A percentile compares a stretch with the other conserved stretches of the same genome.
phyloP scores from a whole-genome alignment of 2,329 filamentous ascomycete genomes.

The Purpureocillium takamizusanense region DNA sequence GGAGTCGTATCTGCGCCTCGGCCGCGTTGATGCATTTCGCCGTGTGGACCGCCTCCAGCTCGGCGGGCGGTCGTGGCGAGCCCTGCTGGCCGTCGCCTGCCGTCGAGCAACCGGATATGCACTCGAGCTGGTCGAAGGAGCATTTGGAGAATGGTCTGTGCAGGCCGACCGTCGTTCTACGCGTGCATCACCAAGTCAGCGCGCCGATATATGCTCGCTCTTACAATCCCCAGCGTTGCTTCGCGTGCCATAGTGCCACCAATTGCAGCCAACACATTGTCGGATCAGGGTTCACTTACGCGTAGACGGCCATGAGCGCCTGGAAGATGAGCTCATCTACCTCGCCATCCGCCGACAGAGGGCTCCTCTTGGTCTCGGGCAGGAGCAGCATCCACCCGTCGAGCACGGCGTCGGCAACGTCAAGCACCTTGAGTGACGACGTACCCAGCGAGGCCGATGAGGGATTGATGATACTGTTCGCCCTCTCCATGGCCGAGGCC shows the following conservation, averaged over 20 bases:
- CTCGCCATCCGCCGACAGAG: conserved; percentile 19
- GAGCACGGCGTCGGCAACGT: conserved; percentile 23
- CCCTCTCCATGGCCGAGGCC: conserved; percentile 34
- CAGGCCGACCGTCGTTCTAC: conserved; percentile 20
- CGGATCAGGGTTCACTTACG: conserved; percentile 28
- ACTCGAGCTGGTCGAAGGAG: conserved; percentile 26
- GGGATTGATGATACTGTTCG: conserved; percentile 14
- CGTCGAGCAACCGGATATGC: conserved; percentile 18
- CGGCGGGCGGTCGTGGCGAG: no score
- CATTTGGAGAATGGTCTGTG: conserved; percentile 30
- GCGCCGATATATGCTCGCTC: no score
- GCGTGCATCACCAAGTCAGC: not conserved
- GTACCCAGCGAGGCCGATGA: conserved; percentile 11
- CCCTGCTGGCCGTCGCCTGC: no score
- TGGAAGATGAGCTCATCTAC: conserved; percentile 75
- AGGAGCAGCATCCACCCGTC: conserved; percentile 29
- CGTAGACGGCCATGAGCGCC: conserved; percentile 60
- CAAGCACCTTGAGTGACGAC: conserved; percentile 18
- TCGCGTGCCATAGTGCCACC: no score
- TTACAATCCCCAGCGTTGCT: no score
- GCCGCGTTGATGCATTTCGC: conserved; percentile 25
- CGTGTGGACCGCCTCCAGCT: conserved; percentile 21
- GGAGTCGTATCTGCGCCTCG: conserved; percentile 26
- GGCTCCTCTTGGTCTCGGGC: conserved; percentile 19
- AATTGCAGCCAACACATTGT: no score